Conservation (phyloP, 208 protist species). For the Leishmania gerbilli region DNA sequence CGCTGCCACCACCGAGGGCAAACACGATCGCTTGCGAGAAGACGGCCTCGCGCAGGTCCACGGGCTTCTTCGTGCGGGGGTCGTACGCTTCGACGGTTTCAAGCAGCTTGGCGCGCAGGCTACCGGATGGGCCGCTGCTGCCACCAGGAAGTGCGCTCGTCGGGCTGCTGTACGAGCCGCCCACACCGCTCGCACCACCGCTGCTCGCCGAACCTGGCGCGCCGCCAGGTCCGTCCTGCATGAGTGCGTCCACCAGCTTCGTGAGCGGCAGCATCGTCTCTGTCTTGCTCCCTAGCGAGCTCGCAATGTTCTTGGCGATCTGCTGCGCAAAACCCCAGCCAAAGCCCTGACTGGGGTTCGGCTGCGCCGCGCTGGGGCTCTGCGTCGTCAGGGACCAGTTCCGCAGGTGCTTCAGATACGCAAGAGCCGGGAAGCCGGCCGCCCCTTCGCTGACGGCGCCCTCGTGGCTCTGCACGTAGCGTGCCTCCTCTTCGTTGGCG, state of each 20-base stretch:
- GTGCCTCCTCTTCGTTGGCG: constrained; percentile 45
- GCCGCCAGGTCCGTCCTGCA: constrained; percentile 58
- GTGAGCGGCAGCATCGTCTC: constrained; percentile 83
- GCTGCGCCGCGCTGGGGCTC: constrained; percentile 18
- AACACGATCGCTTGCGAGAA: constrained; percentile 92
- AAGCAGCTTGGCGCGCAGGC: constrained; percentile 37
- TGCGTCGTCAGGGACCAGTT: constrained; percentile 55
- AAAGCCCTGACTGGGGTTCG: constrained; percentile 50
- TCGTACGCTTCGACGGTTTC: constrained; percentile 77
- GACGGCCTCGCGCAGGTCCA: constrained; percentile 59
- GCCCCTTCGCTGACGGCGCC: constrained; percentile 20
- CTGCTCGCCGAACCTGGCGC: constrained; percentile 14
- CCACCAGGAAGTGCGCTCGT: constrained; percentile 12
- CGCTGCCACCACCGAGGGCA: constrained; percentile 79
- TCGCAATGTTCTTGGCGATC: constrained; percentile 80
- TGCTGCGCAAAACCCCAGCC: constrained; percentile 89
- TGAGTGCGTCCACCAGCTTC: constrained; percentile 82
- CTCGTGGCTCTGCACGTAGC: constrained; percentile 41
- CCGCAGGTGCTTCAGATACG: constrained; percentile 81
- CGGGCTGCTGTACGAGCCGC: constrained; percentile 19
- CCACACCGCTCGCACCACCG: constrained; percentile 12
- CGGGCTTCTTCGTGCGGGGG: constrained; percentile 60
- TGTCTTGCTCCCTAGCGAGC: constrained; percentile 56
- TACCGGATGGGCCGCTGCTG: constrained; percentile 9
- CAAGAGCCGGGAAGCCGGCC: constrained; percentile 63